Percentiles rank a stretch among this genome's conserved stretches.
Evolutionary conservation across 306 rosid species (phyloP).

Genomic region (Begonia fuchsioides): DNA sequence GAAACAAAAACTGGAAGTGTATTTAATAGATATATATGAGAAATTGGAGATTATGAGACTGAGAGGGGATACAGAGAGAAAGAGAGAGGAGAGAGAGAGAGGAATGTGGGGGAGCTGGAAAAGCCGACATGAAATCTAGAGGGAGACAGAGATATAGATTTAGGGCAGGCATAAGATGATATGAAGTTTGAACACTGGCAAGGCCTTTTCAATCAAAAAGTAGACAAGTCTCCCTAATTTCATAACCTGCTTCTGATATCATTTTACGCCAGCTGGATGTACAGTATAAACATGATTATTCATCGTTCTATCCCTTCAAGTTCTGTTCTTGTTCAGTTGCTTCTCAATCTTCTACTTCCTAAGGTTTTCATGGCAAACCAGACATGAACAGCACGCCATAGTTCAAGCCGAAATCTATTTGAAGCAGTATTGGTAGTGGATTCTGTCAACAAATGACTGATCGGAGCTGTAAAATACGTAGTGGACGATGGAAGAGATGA

Average conservation of each 20-base stretch:
- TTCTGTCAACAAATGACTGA: too few species aligned
- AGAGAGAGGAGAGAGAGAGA: background rate
- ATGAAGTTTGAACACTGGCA: background rate
- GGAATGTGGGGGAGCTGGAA: background rate
- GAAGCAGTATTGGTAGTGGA: too few species aligned
- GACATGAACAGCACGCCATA: too few species aligned
- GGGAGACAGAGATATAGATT: background rate
- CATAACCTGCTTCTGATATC: background rate
- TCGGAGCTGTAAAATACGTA: too few species aligned
- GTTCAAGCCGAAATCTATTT: too few species aligned
- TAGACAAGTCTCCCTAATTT: background rate
- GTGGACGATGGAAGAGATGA: too few species aligned
- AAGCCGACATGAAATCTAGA: constrained; percentile 1
- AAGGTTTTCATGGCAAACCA: too few species aligned
- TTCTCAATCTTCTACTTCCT: too few species aligned
- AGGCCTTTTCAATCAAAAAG: background rate
- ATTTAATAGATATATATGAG: background rate
- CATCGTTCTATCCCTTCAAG: background rate
- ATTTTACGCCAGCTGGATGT: background rate
- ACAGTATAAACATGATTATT: background rate
- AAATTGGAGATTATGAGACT: background rate
- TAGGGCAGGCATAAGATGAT: constrained; percentile 1
- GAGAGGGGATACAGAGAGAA: too few species aligned
- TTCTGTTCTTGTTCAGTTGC: background rate
- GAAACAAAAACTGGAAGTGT: too few species aligned